These are phyloP conservation scores for Curvularia lunata DNA, from an alignment of 2,329 filamentous ascomycete genomes.

Conservation along the genomic window DNA sequence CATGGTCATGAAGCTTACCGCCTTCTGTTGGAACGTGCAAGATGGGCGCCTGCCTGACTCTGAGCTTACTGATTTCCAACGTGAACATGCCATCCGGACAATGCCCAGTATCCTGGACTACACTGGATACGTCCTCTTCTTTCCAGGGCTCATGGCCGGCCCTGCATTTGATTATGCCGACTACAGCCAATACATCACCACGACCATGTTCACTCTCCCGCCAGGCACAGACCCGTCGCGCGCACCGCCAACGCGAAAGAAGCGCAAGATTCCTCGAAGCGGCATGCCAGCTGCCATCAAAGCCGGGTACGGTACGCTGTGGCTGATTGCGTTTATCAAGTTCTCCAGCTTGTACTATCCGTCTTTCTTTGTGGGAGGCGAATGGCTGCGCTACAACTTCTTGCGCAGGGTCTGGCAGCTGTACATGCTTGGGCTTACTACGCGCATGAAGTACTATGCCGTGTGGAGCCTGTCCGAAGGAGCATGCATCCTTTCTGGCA, in stretches of 20 bases:
- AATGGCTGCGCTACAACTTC: slow-evolving; percentile 72
- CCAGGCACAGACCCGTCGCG: slow-evolving; percentile 82
- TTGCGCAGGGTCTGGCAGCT: slow-evolving; percentile 76
- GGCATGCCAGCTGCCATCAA: slow-evolving; percentile 84
- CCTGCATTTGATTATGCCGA: slow-evolving; percentile 95
- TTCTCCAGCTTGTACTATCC: slow-evolving; percentile 72
- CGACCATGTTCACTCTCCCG: slow-evolving; percentile 89
- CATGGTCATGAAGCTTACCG: slow-evolving; percentile 93
- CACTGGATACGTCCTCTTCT: slow-evolving; percentile 90
- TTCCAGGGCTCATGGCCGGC: slow-evolving; percentile 86
- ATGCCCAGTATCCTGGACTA: slow-evolving; percentile 82
- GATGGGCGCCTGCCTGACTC: slow-evolving; percentile 82
- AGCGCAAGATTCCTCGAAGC: slow-evolving; percentile 90
- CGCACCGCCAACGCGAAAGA: slow-evolving; percentile 83
- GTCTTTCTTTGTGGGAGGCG: slow-evolving; percentile 67
- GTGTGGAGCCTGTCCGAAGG: slow-evolving; percentile 95
- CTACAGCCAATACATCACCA: slow-evolving; percentile 91
- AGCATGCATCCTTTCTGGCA: slow-evolving; percentile 88
- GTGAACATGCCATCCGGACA: slow-evolving; percentile 75
- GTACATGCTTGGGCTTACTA: slow-evolving; percentile 81
- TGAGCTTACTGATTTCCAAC: slow-evolving; percentile 85
- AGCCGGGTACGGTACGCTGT: slow-evolving; percentile 72
- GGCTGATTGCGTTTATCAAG: slow-evolving; percentile 80
- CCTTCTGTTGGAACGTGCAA: slow-evolving; percentile 98
- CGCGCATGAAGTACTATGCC: slow-evolving; percentile 93